These are phyloP conservation scores for Begonia peltatifolia DNA, from an alignment of 306 rosid species.

Conservation along the genomic window DNA sequence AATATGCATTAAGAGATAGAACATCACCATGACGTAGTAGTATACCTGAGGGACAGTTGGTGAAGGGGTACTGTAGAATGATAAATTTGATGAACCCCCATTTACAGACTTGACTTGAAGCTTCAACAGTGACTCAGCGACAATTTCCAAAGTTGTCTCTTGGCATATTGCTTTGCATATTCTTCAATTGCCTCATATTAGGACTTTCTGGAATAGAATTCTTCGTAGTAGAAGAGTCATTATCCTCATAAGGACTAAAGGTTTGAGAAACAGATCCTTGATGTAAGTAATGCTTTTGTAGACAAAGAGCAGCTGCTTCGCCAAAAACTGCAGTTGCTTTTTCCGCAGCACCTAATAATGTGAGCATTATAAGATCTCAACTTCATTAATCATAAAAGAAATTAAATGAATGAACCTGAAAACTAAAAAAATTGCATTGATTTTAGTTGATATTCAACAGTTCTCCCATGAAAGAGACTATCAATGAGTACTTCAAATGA, in stretches of 20 bases:
- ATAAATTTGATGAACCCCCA: constrained; percentile 44
- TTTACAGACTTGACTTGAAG: constrained; percentile 25
- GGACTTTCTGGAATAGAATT: constrained; percentile 37
- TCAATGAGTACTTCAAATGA: no score
- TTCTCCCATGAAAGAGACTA: no score
- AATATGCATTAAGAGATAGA: no score
- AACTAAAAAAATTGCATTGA: no score
- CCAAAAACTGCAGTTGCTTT: constrained; percentile 85
- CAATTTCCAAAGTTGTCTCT: constrained; percentile 69
- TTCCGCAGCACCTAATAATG: constrained; percentile 69
- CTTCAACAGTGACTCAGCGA: constrained; percentile 36
- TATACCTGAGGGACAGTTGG: constrained; percentile 78
- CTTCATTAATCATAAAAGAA: not conserved
- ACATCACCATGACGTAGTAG: not conserved
- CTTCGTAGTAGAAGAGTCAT: constrained; percentile 35
- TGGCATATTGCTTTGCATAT: constrained; percentile 40
- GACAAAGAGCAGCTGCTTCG: constrained; percentile 74
- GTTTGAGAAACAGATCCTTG: constrained; percentile 31
- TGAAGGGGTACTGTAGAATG: constrained; percentile 87
- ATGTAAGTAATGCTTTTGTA: constrained; percentile 68
- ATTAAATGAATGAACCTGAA: not conserved
- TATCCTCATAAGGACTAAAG: constrained; percentile 42
- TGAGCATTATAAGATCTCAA: constrained; percentile 10
- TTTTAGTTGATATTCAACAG: no score
- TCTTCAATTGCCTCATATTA: constrained; percentile 57